Evolutionary conservation across 164 flowering plant species (phyloP), one percentile per base, ranked within the genome.

Genomic region (Piper betle): DNA sequence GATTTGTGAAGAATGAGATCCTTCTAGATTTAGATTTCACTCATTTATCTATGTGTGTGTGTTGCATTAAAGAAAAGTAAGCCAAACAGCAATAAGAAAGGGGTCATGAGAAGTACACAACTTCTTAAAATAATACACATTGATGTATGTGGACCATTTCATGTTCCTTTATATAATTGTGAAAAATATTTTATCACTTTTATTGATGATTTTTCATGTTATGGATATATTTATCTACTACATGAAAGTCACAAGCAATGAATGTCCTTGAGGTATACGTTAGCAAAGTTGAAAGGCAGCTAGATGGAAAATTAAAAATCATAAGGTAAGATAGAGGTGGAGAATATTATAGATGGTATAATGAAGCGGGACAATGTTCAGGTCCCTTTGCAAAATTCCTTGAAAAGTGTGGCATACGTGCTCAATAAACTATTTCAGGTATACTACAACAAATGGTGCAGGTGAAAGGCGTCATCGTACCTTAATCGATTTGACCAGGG

Each of bases 331-430:
- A 12, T 52, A 52, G 55, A 52, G 55, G 55, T 18, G 19, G 55
- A 6, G 52, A 48, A 48, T 48, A 48, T 48, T 48, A 48, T 48
- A 6, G 52, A 48, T 6, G 52, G 12, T 18, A 42, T 8, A 39
- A 25, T 18, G 33, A 55, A n/a, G 19, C 17, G n/a, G 58, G 39
- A 4, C 39, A 63, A 63, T 10, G 39, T 18, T 40, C 9, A 40
- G 53, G 59, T 4, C 59, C 59, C 17, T 63, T 63, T 39, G 53
- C 37, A 5, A 63, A 40, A 48, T 20, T 39, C 37, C 39, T 54
- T 37, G 17, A 63, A 37, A 16, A 19, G 13, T 17, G 33, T 3
- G 66, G 52, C 3, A 55, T 63, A 6, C 19, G 18, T n/a, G 25
- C 59, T 9, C 52, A 54, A 25, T 63, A 63, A 18, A 63, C 52